These are phyloP conservation scores for Oropetium thomaeum DNA, from an alignment of 176 grass and related monocot species.

Conservation along the genomic window DNA sequence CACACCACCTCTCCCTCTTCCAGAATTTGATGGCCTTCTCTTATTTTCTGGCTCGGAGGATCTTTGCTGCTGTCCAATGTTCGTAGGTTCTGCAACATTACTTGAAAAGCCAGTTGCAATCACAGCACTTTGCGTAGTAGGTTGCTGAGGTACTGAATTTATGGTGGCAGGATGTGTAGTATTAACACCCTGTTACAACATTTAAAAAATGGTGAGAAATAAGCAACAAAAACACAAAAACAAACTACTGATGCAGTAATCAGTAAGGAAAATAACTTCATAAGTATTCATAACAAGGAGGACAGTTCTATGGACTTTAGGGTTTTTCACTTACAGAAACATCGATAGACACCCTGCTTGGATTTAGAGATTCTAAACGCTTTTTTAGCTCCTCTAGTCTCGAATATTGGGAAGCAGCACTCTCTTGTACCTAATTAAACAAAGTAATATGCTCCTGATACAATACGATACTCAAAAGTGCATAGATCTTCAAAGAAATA, in stretches of 20 bases:
- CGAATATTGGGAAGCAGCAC: constrained; percentile 64
- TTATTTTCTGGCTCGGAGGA: constrained; percentile 52
- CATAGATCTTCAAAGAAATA: background rate
- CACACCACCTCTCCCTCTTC: constrained; percentile 58
- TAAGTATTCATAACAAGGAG: constrained; percentile 6
- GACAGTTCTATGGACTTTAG: background rate
- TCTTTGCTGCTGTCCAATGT: constrained; percentile 22
- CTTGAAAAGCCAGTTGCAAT: constrained; percentile 9
- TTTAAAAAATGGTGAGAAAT: constrained; percentile 18
- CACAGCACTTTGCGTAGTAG: constrained; percentile 20
- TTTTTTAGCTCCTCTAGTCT: constrained; percentile 90
- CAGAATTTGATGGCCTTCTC: constrained; percentile 43
- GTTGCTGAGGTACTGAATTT: constrained; percentile 35
- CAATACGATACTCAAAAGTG: background rate
- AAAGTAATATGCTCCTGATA: constrained; percentile 17
- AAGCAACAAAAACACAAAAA: background rate
- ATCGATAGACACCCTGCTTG: constrained; percentile 51
- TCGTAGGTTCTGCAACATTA: constrained; percentile 14
- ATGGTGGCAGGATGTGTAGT: constrained; percentile 17
- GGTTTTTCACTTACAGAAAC: constrained; percentile 45
- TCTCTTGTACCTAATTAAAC: constrained; percentile 80
- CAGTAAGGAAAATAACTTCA: background rate
- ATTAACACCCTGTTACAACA: constrained; percentile 42
- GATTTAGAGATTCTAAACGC: constrained; percentile 78
- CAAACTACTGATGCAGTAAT: background rate